Evolutionary conservation across 768 basidiomycete genomes (phyloP), one percentile per base, ranked within the genome.

Genomic region (Symmetrospora coprosmae): DNA sequence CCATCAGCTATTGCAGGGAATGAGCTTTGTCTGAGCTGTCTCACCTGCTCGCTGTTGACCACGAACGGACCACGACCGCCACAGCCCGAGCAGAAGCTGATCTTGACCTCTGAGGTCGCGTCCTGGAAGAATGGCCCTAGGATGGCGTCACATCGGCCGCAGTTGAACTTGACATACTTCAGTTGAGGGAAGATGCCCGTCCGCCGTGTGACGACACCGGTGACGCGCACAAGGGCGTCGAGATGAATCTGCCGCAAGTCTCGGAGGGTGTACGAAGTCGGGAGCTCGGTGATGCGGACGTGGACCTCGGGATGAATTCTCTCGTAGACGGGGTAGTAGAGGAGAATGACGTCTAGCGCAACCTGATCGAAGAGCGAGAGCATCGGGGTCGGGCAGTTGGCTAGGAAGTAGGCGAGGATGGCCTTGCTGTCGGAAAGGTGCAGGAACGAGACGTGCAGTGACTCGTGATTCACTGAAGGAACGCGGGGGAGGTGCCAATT

Each of bases 121-220:
- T 97, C 94, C 76, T 99, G 94, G 72, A 89, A 92, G 76, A 97
- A 97, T 0, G 94, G 94, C 14, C 94, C 94, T 16, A 97, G 77
- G 27, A 87, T 82, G n/a, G 83, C 85, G 17, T 85, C 84, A 67
- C 94, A 99, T 72, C 92, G 96, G 56, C 80, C 79, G 73, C 94
- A 99, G 72, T 97, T 89, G 68, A 99, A 99, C 72, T 96, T 97
- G 72, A 99, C 91, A 69, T 96, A 94, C 75, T 99, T 97, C 62
- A 99, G 76, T 72, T 99, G 94, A n/a, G 94, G 94, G 74, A 97
- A 97, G 9, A 99, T 91, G 9, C 94, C 92, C 8, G 83, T 88
- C 37, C 94, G 79, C 60, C 94, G 78, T 1, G 94, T 99, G 43
- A 99, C 94, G 17, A 99, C 94, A 13, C 94, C 94, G 7, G 84